phyloP scores from a whole-genome alignment of 345 rosid genomes.

The Aquilaria yunnanensis region DNA sequence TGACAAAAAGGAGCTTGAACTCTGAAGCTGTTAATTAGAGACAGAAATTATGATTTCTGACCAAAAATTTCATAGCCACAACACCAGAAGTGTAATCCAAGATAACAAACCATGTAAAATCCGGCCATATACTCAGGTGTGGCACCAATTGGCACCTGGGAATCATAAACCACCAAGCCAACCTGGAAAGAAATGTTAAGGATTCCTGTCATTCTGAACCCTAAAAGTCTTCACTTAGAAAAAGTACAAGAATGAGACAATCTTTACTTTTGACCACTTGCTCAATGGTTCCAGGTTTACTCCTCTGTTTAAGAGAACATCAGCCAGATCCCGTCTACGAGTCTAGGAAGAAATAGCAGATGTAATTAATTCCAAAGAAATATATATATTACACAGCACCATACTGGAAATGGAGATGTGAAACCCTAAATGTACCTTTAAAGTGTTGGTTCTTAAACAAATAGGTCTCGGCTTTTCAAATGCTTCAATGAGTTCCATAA shows the following conservation, averaged over 20 bases:
- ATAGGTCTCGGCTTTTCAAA: slow-evolving; percentile 92
- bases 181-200: slow-evolving; percentile 40
- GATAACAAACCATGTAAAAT: slow-evolving; percentile 62
- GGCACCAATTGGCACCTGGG: slow-evolving; percentile 95
- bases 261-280: slow-evolving; percentile 93
- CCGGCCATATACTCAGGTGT: slow-evolving; percentile 99
- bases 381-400: no score
- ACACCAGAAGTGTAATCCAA: slow-evolving; percentile 4
- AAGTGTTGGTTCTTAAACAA: slow-evolving; percentile 80
- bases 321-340: slow-evolving; percentile 89
- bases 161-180: slow-evolving; percentile 85
- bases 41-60: slow-evolving; percentile 1
- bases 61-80: background rate
- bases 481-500: slow-evolving; percentile 87
- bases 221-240: background rate
- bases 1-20: slow-evolving; percentile 95
- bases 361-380: background rate
- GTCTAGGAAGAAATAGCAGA: slow-evolving; percentile 38
- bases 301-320: slow-evolving; percentile 90
- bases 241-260: slow-evolving; percentile 2
- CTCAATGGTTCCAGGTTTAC: slow-evolving; percentile 89
- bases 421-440: slow-evolving; percentile 46
- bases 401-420: background rate
- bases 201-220: background rate
- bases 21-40: slow-evolving; percentile 58